These are phyloP conservation scores for Tetragonia tetragonoides DNA, from an alignment of 148 eudicot genomes.

Conservation along the genomic window DNA sequence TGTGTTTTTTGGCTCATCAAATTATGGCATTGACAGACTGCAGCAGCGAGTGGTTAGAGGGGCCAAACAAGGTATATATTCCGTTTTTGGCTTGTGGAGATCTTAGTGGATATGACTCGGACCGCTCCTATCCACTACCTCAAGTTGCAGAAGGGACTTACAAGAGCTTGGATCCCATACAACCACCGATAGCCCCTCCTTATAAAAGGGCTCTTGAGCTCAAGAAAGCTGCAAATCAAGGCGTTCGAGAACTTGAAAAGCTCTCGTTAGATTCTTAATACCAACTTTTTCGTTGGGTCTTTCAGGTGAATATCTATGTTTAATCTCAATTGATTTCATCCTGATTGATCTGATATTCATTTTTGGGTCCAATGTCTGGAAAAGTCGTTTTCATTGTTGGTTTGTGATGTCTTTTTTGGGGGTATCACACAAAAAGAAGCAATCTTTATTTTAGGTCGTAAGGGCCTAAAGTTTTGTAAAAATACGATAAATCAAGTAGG, in stretches of 20 bases:
- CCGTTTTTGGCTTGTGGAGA: constrained; percentile 99
- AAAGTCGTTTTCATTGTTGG: no score
- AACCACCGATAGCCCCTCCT: constrained; percentile 97
- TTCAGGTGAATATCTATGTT: background rate
- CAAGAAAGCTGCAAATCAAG: constrained; percentile 86
- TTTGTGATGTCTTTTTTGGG: no score
- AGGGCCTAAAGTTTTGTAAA: no score
- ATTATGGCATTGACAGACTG: constrained; percentile 51
- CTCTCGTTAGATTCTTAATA: constrained; percentile 45
- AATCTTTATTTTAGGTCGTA: no score
- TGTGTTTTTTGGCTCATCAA: background rate
- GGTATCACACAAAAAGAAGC: no score
- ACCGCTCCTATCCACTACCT: constrained; percentile 90
- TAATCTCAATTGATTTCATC: background rate
- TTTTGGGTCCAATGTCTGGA: no score
- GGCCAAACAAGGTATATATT: constrained; percentile 74
- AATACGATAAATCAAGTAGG: no score
- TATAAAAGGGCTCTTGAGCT: constrained; percentile 91
- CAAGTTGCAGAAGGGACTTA: constrained; percentile 70
- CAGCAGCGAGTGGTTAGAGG: constrained; percentile 96
- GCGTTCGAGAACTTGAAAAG: constrained; percentile 49
- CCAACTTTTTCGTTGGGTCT: no score
- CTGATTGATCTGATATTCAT: no score
- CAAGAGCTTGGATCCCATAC: constrained; percentile 84
- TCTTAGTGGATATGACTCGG: constrained; percentile 90